Base-by-base conservation (phyloP, 352 stramenopile genomes). In the Phytophthora ramorum region DNA sequence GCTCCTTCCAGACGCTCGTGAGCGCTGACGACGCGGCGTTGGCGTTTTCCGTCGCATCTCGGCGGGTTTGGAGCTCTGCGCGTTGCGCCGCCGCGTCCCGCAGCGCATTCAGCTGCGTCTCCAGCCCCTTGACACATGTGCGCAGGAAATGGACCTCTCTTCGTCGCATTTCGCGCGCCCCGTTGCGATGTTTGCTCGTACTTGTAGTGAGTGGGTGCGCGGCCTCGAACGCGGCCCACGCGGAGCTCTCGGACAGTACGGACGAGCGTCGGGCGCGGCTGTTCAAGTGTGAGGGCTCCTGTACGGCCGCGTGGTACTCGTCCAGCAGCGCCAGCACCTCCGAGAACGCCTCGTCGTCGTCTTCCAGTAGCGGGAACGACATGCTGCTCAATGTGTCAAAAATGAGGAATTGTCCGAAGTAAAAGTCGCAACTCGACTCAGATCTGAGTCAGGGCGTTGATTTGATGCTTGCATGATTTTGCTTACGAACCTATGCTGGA, bases 111-210 rank as follows among this genome's bases (percentile, higher is more conserved):
- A 74, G 8, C 13, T 70, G 66, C 16, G 47, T 65, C 28, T 75
- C 53, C 16, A 75, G 19, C 6, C 67, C 55, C 40, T 63, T 66
- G 26, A 64, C 48, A 34, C 62, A 50, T 9, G 41, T 66, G 44
- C 53, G 57, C 0, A 63, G 57, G 20, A 64, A 78, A 58, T 64
- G 47, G 17, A 81, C 62, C 71, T 82, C 74, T 34, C 62, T 28
- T 3, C 69, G 56, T 3, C 70, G 74, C 71, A 75, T 56, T 56
- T 82, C 70, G 0, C 74, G 58, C 10, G 74, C 74, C 7, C 71
- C 59, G 24, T 82, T 82, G 47, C 63, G 70, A 47, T 82, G 64
- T 63, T 75, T 79, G 10, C 61, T 75, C 0, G 58, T 63, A 32
- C 16, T 55, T 34, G 48, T 28, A 7, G 63, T 54, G 13, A 65